Evolutionary conservation across 495 filamentous ascomycete species (phyloP).

Genomic region (Staphylotrichum longicolle): DNA sequence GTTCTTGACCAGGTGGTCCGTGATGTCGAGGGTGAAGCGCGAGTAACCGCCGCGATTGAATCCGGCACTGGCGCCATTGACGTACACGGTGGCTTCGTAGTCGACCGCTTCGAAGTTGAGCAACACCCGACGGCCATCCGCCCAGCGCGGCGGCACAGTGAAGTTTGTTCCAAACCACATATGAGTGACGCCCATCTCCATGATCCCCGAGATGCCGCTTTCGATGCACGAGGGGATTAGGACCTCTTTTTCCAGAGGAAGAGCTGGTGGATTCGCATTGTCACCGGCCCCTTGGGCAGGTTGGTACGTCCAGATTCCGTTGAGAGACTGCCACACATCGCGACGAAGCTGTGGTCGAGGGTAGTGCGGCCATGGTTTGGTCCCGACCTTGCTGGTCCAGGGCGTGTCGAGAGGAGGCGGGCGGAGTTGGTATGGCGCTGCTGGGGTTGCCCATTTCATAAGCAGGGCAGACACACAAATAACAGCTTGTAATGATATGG

Average conservation of each 20-base stretch:
- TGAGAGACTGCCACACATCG: slow-evolving; percentile 59
- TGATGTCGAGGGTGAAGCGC: slow-evolving; percentile 59
- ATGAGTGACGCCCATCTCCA: slow-evolving; percentile 46
- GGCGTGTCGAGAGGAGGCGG: slow-evolving; percentile 55
- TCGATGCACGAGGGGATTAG: slow-evolving; percentile 66
- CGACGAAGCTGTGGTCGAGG: slow-evolving; percentile 61
- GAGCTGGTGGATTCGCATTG: slow-evolving; percentile 43
- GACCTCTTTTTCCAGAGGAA: slow-evolving; percentile 48
- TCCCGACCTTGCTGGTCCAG: slow-evolving; percentile 62
- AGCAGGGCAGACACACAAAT: not conserved
- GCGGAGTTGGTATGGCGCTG: slow-evolving; percentile 28
- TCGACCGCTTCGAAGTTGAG: slow-evolving; percentile 71
- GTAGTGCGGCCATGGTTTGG: slow-evolving; percentile 65
- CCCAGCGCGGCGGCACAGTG: slow-evolving; percentile 50
- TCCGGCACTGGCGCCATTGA: slow-evolving; percentile 56
- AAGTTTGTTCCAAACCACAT: slow-evolving; percentile 64
- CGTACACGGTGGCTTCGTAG: slow-evolving; percentile 62
- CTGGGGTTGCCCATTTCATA: not conserved
- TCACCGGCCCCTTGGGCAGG: slow-evolving; percentile 43
- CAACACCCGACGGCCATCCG: slow-evolving; percentile 40
- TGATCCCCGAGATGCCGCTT: slow-evolving; percentile 51
- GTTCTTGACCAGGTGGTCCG: slow-evolving; percentile 44
- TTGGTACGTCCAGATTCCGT: slow-evolving; percentile 66
- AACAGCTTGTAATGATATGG: too few species aligned
- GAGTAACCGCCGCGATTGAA: slow-evolving; percentile 63